A percentile compares a stretch with the other conserved stretches of the same genome.
These are phyloP conservation scores for Candida tropicalis DNA, from an alignment of 1,139 yeast genomes.

Conservation along the genomic window DNA sequence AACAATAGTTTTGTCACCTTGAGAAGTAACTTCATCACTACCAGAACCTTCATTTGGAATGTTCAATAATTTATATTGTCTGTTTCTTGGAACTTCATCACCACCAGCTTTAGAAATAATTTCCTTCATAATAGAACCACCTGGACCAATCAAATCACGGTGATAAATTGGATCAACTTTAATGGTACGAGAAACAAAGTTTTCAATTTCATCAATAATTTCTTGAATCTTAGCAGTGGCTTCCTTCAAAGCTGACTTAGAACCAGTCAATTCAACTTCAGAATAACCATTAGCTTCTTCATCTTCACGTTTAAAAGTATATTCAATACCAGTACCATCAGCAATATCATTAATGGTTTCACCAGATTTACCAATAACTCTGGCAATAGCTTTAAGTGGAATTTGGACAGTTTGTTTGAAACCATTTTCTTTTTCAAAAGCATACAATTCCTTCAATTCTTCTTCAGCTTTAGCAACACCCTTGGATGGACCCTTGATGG, in stretches of 20 bases:
- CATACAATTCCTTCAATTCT: conserved; percentile 81
- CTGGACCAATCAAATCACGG: conserved; percentile 78
- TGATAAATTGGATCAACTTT: conserved; percentile 80
- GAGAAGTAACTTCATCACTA: conserved; percentile 61
- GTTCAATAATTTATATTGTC: conserved; percentile 61
- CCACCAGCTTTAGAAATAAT: conserved; percentile 85
- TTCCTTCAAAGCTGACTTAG: conserved; percentile 75
- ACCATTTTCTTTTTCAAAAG: conserved; percentile 88
- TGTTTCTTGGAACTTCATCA: conserved; percentile 46
- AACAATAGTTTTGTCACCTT: conserved; percentile 80
- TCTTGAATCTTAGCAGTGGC: conserved; percentile 67
- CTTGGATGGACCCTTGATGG: conserved; percentile 88
- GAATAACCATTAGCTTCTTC: conserved; percentile 49
- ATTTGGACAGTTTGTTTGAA: conserved; percentile 62
- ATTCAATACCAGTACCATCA: conserved; percentile 77
- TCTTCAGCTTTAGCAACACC: conserved; percentile 85
- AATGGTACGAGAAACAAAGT: conserved; percentile 61
- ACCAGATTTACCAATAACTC: conserved; percentile 90
- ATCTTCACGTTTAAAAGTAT: conserved; percentile 58
- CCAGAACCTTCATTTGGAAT: conserved; percentile 76
- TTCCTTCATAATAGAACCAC: conserved; percentile 75
- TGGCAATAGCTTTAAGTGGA: conserved; percentile 72
- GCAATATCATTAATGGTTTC: conserved; percentile 82
- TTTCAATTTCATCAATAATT: conserved; percentile 69
- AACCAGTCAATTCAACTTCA: conserved; percentile 75